Percentiles rank a stretch among this genome's conserved stretches.
Conservation (phyloP, 768 basidiomycete species). For the Trametes sanguinea region DNA sequence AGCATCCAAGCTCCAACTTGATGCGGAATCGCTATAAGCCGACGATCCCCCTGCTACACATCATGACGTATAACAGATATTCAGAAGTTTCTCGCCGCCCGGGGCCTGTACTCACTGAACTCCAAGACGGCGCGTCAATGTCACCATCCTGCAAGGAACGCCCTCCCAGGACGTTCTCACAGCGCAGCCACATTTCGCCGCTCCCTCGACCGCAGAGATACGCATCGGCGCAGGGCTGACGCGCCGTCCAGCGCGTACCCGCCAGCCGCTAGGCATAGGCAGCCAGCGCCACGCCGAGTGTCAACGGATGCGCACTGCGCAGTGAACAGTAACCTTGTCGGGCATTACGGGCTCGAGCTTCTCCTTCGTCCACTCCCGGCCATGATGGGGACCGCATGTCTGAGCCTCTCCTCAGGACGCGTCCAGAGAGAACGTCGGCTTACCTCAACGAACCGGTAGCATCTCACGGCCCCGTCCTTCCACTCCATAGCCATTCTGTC, state of each 20-base stretch:
- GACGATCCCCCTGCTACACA: conserved; percentile 9
- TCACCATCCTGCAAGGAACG: background rate
- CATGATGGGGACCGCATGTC: background rate
- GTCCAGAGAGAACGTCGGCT: background rate
- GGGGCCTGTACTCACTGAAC: conserved; percentile 8
- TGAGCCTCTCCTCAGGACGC: background rate
- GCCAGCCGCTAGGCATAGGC: too few species aligned
- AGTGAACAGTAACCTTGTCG: background rate
- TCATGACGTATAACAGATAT: conserved; percentile 5
- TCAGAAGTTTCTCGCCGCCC: background rate
- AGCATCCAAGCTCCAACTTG: background rate
- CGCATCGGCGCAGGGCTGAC: too few species aligned
- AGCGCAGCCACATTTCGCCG: conserved; percentile 20
- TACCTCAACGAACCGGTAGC: background rate
- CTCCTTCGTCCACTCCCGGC: background rate
- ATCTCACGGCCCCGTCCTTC: background rate
- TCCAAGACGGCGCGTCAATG: background rate
- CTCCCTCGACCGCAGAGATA: background rate
- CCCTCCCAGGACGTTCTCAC: conserved; percentile 3
- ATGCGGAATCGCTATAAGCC: background rate
- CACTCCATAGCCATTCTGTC: background rate
- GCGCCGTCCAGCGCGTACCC: too few species aligned
- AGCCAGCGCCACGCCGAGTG: too few species aligned
- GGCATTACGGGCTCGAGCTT: background rate
- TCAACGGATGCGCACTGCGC: too few species aligned